Percentiles rank a stretch among this genome's conserved stretches.
Conservation (phyloP, 2,329 filamentous ascomycete species). For the Colletotrichum eleusines region DNA sequence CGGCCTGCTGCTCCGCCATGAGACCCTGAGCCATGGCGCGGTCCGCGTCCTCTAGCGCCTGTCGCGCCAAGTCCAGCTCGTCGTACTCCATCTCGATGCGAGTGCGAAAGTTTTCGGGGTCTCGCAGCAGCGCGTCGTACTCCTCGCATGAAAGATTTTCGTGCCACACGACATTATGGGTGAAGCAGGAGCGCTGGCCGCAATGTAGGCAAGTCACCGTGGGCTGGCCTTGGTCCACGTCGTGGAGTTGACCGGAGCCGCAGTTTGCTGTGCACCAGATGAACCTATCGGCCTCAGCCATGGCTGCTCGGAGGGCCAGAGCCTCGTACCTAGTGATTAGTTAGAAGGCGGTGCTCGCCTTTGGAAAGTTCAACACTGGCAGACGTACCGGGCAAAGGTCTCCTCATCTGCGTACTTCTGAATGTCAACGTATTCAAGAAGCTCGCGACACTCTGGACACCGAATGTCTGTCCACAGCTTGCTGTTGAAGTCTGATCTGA, state of each 20-base stretch:
- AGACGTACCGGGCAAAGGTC: constrained; percentile 56
- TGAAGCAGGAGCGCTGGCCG: constrained; percentile 56
- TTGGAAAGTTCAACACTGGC: background rate
- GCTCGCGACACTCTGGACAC: constrained; percentile 64
- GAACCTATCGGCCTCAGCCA: constrained; percentile 60
- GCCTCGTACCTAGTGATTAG: constrained; percentile 52
- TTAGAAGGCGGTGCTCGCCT: background rate
- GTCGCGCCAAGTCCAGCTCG: constrained; percentile 57
- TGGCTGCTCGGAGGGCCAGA: constrained; percentile 56
- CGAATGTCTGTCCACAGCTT: constrained; percentile 59
- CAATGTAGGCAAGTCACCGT: constrained; percentile 58
- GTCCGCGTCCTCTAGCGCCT: constrained; percentile 61
- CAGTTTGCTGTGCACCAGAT: constrained; percentile 67
- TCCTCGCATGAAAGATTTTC: constrained; percentile 56
- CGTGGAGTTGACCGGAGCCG: constrained; percentile 64
- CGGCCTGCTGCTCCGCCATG: constrained; percentile 48
- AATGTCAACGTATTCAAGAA: constrained; percentile 59
- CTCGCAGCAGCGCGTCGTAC: constrained; percentile 54
- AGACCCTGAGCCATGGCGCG: constrained; percentile 51
- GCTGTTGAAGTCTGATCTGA: constrained; percentile 50
- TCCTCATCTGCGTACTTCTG: constrained; percentile 57
- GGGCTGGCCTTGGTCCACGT: constrained; percentile 52
- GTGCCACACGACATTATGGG: constrained; percentile 58
- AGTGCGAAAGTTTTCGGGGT: constrained; percentile 55
- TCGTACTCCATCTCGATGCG: constrained; percentile 56